Evolutionary conservation across 192 early-diverging fungal genomes (phyloP), one percentile per base, ranked within the genome.

Genomic region (Backusella liffmaniae): DNA sequence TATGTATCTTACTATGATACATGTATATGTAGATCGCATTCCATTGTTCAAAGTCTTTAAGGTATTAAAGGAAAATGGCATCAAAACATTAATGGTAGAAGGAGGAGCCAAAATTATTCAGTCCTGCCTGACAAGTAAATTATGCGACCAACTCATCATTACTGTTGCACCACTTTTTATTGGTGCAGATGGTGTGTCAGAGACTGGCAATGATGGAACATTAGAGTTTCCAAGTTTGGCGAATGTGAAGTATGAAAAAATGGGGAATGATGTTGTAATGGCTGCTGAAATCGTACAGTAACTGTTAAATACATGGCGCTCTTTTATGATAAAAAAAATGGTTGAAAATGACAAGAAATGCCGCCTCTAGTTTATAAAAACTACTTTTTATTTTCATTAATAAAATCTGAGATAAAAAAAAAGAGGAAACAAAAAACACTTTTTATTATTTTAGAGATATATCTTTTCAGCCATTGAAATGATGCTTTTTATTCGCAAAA

Each of bases 51-150:
- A 37, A 18, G 80, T 85, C 1, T 62, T 87, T 0, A 34, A 37
- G 9, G 36, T 66, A 44, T 53, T 89, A 36, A 53, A 42, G 34
- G 9, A 44, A 65, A 6, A 77, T 49, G 81, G 87, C 29, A 87
- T 94, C 23, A 42, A 72, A 9, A 70, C 79, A 4, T 67, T 97
- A 37, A 97, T 97, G 96, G 91, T 97, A 12, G 96, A 97, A 87
- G 96, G 96, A 39, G 96, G 96, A 26, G 90, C 94, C 0, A 79
- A 78, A 30, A 82, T 97, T 5, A 95, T 97, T 56, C 82, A 88
- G 6, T 80, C 87, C 6, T 92, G 92, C 73, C 68, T 95, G 73
- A 73, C 66, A 37, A 77, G 69, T 34, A 74, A 75, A 3, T 49
- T 80, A 4, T 78, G 88, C 13, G 85, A 92, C 73, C 77, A 78